phyloP scores from a whole-genome alignment of 495 filamentous ascomycete species.

The Penicillium macrosclerotiorum region DNA sequence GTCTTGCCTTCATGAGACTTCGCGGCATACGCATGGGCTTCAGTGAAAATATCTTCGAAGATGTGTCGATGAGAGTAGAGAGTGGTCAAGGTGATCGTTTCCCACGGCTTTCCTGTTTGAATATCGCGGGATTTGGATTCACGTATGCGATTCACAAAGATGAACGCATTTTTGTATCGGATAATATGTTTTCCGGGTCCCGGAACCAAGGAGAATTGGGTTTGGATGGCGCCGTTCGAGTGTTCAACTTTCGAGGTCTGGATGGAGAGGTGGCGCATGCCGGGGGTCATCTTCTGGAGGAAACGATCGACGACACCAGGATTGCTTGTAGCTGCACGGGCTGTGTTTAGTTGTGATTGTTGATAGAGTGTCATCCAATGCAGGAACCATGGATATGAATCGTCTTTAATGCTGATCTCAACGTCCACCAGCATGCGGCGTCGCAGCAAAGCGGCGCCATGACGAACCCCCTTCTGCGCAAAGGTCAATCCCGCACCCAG shows the following conservation, averaged over 20 bases:
- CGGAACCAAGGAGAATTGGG: slow-evolving; percentile 84
- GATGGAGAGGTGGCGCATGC: slow-evolving; percentile 65
- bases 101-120: slow-evolving; percentile 83
- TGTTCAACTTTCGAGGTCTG: slow-evolving; percentile 61
- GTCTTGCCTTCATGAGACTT: slow-evolving; percentile 89
- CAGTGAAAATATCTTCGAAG: slow-evolving; percentile 79
- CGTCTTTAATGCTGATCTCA: slow-evolving; percentile 90
- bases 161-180: slow-evolving; percentile 79
- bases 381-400: slow-evolving; percentile 91
- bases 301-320: slow-evolving; percentile 49
- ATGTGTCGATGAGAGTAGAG: slow-evolving; percentile 83
- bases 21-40: slow-evolving; percentile 76
- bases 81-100: slow-evolving; percentile 89
- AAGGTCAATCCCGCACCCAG: slow-evolving; percentile 75
- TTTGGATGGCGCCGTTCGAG: slow-evolving; percentile 64
- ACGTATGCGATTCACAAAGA: slow-evolving; percentile 81
- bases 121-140: slow-evolving; percentile 67
- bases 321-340: slow-evolving; percentile 36
- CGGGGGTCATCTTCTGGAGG: slow-evolving; percentile 58
- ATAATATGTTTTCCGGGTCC: slow-evolving; percentile 86
- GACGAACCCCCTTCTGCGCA: slow-evolving; percentile 68
- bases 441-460: slow-evolving; percentile 67
- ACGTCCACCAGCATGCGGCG: slow-evolving; percentile 89
- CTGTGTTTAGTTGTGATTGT: slow-evolving; percentile 46
- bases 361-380: slow-evolving; percentile 90